These are phyloP conservation scores for Phytophthora syringae DNA, from an alignment of 352 stramenopile species.

Conservation along the genomic window DNA sequence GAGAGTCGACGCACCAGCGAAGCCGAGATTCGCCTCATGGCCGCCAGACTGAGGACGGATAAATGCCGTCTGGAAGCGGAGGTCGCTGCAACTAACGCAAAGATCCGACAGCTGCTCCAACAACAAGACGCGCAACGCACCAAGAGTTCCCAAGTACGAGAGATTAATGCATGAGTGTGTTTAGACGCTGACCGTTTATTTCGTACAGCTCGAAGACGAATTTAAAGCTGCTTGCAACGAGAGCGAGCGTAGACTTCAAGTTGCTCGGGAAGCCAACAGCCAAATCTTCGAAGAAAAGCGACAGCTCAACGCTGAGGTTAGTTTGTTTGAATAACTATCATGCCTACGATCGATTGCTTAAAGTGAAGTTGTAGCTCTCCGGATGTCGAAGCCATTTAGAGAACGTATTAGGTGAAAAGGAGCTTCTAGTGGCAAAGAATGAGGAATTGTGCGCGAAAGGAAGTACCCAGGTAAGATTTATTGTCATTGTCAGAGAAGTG, in stretches of 20 bases:
- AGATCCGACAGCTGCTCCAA: slow-evolving; percentile 20
- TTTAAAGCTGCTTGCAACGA: slow-evolving; percentile 14
- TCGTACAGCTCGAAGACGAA: slow-evolving; percentile 14
- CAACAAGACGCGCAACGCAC: slow-evolving; percentile 23
- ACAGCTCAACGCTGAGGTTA: slow-evolving; percentile 25
- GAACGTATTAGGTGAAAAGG: slow-evolving; percentile 21
- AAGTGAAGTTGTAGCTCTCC: slow-evolving; percentile 12
- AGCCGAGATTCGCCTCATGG: slow-evolving; percentile 44
- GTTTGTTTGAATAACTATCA: neutral
- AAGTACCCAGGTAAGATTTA: too few relatives aligned
- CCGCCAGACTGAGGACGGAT: slow-evolving; percentile 52
- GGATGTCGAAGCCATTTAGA: slow-evolving; percentile 23
- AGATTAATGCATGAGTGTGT: neutral
- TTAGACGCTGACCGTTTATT: neutral
- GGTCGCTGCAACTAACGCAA: slow-evolving; percentile 18
- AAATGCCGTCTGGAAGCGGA: slow-evolving; percentile 56
- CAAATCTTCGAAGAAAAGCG: slow-evolving; percentile 21
- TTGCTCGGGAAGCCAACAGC: slow-evolving; percentile 7
- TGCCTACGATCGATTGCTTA: neutral
- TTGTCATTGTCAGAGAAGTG: too few relatives aligned
- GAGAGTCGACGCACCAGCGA: slow-evolving; percentile 27
- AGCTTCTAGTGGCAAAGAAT: slow-evolving; percentile 19
- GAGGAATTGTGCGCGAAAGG: slow-evolving; percentile 13
- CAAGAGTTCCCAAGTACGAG: slow-evolving; percentile 15
- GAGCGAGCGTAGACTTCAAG: slow-evolving; percentile 18